Percentiles rank a stretch among this genome's conserved stretches.
phyloP scores from a whole-genome alignment of 139 green algal species.

The Tetratostichococcus sp. region DNA sequence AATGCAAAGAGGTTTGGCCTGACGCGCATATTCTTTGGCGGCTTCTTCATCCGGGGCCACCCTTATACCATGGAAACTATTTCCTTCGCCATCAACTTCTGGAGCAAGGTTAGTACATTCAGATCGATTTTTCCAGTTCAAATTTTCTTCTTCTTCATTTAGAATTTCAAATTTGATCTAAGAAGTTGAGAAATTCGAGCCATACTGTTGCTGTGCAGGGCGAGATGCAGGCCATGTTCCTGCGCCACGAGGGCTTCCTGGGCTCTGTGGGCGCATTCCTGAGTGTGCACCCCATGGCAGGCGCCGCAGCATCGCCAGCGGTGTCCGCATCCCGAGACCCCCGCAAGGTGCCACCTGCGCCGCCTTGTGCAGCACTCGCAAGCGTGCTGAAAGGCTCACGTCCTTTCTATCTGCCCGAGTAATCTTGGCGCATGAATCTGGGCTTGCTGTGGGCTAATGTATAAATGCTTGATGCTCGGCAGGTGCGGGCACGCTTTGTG shows the following conservation, averaged over 20 bases:
- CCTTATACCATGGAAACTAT: slow-evolving; percentile 99
- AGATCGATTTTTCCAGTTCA: background rate
- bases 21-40: slow-evolving; percentile 86
- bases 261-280: slow-evolving; percentile 95
- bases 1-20: slow-evolving; percentile 89
- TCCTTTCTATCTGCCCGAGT: no score
- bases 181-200: no score
- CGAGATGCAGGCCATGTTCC: slow-evolving; percentile 92
- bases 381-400: no score
- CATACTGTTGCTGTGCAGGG: no score
- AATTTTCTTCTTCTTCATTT: no score
- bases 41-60: slow-evolving; percentile 98
- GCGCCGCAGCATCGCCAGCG: background rate
- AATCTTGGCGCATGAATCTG: no score
- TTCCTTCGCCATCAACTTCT: slow-evolving; percentile 95
- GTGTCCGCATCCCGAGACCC: slow-evolving; percentile 2
- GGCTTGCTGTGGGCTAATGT: no score
- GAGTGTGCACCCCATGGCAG: slow-evolving; percentile 67
- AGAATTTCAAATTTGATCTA: no score
- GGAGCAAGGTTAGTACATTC: slow-evolving; percentile 70
- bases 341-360: slow-evolving; percentile 12
- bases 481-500: slow-evolving; percentile 76
- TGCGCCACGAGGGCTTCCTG: slow-evolving; percentile 97
- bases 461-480: background rate
- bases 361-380: no score